Conservation (phyloP, 2,329 filamentous ascomycete genomes). For the Xylariaceae sp. region DNA sequence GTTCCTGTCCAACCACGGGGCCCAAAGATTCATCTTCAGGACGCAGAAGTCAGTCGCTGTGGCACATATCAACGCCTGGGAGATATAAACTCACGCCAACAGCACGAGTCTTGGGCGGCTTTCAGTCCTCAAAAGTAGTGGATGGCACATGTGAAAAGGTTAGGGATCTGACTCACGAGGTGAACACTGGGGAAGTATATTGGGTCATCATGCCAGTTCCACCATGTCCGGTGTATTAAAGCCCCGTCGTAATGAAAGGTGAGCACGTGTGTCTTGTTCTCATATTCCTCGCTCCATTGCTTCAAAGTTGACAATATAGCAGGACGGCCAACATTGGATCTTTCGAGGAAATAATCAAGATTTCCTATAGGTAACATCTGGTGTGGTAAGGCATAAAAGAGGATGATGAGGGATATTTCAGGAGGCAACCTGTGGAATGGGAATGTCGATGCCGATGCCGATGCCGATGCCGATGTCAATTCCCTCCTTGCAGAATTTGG, state of each 20-base stretch:
- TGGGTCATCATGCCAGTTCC: constrained; percentile 1
- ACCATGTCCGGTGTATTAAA: neutral
- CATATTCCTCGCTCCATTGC: neutral
- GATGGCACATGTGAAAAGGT: neutral
- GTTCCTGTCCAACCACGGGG: neutral
- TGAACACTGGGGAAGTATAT: constrained; percentile 12
- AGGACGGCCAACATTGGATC: neutral
- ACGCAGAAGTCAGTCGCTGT: neutral
- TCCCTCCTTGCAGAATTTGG: too few species aligned
- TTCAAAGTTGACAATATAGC: neutral
- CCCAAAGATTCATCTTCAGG: neutral
- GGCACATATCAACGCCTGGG: neutral
- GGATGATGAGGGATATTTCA: constrained; percentile 1
- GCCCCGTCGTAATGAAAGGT: neutral
- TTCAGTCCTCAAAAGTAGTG: neutral
- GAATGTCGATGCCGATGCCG: neutral
- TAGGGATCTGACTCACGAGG: neutral
- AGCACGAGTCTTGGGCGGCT: neutral
- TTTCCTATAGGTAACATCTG: neutral
- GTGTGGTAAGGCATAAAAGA: neutral
- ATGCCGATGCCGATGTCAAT: too few species aligned
- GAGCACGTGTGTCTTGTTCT: neutral
- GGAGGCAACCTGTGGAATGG: constrained; percentile 1
- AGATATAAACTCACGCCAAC: neutral
- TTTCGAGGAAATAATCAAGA: too few species aligned